Base-by-base conservation (phyloP, 2,329 filamentous ascomycete genomes). In the Cladosporium sp. region DNA sequence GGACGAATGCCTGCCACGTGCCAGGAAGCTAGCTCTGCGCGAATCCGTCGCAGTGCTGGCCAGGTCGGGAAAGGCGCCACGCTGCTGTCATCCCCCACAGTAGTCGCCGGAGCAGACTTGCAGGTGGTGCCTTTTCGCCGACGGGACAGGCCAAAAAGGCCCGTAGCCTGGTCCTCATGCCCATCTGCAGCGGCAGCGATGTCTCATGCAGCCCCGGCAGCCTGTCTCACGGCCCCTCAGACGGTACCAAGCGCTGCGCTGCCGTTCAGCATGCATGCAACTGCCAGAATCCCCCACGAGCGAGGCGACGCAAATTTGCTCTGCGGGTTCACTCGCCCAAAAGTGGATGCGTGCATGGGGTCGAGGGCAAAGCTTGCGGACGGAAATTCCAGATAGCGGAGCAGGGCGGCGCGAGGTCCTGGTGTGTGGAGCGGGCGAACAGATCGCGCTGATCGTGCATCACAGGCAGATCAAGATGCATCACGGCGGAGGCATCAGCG, bases 1-100 rank as follows among this genome's bases (percentile, higher is more conserved):
- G 35, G 15, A 13, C 42, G 22, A 7, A 19, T 32, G 35, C 35
- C 37, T 53, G 52, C 52, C 52, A 55, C 52, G 52, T 55, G 52
- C 52, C 52, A 20, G 9, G 12, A 2, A 37, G 52, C 28, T 20
- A 10, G 17, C 40, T 37, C 32, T 37, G 34, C 19, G 20, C n/a
- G 8, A 22, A 10, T 4, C 28, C 28, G 5, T 36, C 39, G 40
- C 28, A 40, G 19, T n/a, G 28, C 50, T 39, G 12, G 34, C 32
- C 51, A 10, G 39, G 17, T 6, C 10, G 8, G 40, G 51, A n/a
- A 22, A 35, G 51, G 17, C 24, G 39, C 28, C 28, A 17, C 36
- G 36, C 39, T 28, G 51, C 34, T 37, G 47, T 37, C 10, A 15
- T 35, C 32, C 32, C 34, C 6, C n/a, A 40, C 28, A 45, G 50